Conservation (phyloP, 2,329 filamentous ascomycete species). For the Pseudogymnoascus sp. region DNA sequence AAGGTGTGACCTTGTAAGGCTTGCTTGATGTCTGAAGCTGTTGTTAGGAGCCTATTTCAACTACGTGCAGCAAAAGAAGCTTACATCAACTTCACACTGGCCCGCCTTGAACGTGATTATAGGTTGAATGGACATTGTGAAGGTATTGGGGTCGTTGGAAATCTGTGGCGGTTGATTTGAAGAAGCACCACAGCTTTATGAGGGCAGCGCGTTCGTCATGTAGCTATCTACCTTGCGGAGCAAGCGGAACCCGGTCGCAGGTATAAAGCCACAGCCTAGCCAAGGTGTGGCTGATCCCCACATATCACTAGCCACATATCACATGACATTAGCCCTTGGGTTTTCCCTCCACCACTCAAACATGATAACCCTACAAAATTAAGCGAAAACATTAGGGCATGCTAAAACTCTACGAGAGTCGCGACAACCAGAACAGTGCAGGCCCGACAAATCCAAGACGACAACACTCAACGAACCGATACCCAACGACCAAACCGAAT, state of each 20-base stretch:
- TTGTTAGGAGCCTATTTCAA: conserved; percentile 12
- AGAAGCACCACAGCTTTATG: conserved; percentile 10
- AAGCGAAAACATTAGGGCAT: conserved; percentile 13
- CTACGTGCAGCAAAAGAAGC: conserved; percentile 30
- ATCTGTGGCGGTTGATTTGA: conserved; percentile 17
- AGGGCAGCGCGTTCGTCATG: conserved; percentile 16
- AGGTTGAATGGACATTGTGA: conserved; percentile 70
- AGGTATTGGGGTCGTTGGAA: conserved; percentile 13
- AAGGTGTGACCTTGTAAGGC: conserved; percentile 66
- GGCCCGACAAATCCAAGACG: conserved; percentile 18
- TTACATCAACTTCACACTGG: conserved; percentile 74
- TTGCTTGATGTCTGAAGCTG: conserved; percentile 42
- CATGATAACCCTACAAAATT: conserved; percentile 11
- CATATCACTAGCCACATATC: conserved; percentile 4
- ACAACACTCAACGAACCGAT: conserved; percentile 24
- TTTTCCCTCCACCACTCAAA: background rate
- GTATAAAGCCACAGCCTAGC: conserved; percentile 6
- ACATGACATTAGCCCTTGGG: conserved; percentile 8
- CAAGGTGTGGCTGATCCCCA: conserved; percentile 5
- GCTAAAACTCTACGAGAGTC: conserved; percentile 6
- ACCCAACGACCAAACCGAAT: conserved; percentile 21
- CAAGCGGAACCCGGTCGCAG: background rate
- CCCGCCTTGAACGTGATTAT: conserved; percentile 97
- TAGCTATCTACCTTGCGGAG: conserved; percentile 10
- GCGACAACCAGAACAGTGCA: conserved; percentile 10